phyloP scores from a whole-genome alignment of 768 basidiomycete genomes.

The Saitozyma podzolica region DNA sequence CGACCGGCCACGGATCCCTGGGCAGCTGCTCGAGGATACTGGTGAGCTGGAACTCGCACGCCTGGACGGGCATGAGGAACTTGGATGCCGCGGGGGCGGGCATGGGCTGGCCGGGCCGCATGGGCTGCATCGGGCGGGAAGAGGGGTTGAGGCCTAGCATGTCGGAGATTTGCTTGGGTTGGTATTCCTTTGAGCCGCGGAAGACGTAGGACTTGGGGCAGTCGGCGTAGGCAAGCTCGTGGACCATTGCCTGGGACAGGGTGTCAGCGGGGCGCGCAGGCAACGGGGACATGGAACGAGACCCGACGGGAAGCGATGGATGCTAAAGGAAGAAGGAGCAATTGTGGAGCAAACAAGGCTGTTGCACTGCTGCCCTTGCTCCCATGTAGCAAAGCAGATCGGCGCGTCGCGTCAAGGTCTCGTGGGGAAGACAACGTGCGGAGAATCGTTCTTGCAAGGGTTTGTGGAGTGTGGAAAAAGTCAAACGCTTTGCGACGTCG shows the following conservation, averaged over 20 bases:
- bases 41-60: constrained; percentile 94
- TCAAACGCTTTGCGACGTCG: not conserved
- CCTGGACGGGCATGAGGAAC: constrained; percentile 86
- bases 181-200: constrained; percentile 95
- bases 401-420: too few species aligned
- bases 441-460: too few species aligned
- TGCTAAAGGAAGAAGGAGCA: too few species aligned
- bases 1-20: constrained; percentile 96
- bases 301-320: too few species aligned
- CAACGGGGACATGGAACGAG: too few species aligned
- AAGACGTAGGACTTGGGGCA: constrained; percentile 99
- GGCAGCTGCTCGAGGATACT: constrained; percentile 82
- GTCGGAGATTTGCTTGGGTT: constrained; percentile 93
- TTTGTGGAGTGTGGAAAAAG: not conserved
- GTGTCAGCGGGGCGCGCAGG: not conserved
- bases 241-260: constrained; percentile 78
- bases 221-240: constrained; percentile 93
- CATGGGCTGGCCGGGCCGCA: constrained; percentile 51
- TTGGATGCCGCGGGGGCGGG: constrained; percentile 54
- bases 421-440: too few species aligned
- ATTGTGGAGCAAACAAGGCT: too few species aligned
- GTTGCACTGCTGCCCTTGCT: too few species aligned
- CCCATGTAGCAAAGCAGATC: too few species aligned
- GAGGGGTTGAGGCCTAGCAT: constrained; percentile 85
- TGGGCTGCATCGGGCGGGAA: constrained; percentile 34